phyloP scores from a whole-genome alignment of 2,329 filamentous ascomycete species.

The Verticillium isaacii region DNA sequence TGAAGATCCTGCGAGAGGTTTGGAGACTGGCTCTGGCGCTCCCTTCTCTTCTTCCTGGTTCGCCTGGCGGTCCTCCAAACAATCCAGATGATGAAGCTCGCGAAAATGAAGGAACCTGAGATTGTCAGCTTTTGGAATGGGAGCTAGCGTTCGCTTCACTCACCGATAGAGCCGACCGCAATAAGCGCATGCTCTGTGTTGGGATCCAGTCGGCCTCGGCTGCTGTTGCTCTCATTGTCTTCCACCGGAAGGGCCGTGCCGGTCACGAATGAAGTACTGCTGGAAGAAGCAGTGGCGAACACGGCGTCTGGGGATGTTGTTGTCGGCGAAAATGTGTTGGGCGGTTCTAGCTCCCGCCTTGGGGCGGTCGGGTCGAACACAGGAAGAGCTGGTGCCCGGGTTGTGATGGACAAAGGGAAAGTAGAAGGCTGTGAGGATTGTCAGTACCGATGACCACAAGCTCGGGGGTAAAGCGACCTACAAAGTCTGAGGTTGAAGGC shows the following conservation, averaged over 20 bases:
- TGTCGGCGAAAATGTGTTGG: neutral
- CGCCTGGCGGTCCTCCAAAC: constrained; percentile 37
- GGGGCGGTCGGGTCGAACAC: neutral
- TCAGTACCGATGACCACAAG: neutral
- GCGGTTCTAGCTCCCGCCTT: neutral
- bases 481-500: neutral
- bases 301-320: neutral
- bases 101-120: constrained; percentile 38
- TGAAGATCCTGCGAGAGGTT: constrained; percentile 11
- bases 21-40: constrained; percentile 9
- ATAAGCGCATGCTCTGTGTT: constrained; percentile 26
- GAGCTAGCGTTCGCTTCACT: neutral
- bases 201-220: constrained; percentile 15
- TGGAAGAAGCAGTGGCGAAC: neutral
- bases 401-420: neutral
- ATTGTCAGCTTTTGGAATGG: neutral
- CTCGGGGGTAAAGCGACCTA: neutral
- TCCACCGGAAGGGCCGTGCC: constrained; percentile 8
- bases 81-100: constrained; percentile 40
- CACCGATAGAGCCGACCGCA: constrained; percentile 29
- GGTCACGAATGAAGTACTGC: neutral
- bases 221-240: neutral
- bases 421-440: neutral
- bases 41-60: constrained; percentile 26
- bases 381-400: neutral